Percentiles rank a stretch among this genome's conserved stretches.
These are phyloP conservation scores for Phallus indusiatus DNA, from an alignment of 768 basidiomycete genomes.

Conservation along the genomic window DNA sequence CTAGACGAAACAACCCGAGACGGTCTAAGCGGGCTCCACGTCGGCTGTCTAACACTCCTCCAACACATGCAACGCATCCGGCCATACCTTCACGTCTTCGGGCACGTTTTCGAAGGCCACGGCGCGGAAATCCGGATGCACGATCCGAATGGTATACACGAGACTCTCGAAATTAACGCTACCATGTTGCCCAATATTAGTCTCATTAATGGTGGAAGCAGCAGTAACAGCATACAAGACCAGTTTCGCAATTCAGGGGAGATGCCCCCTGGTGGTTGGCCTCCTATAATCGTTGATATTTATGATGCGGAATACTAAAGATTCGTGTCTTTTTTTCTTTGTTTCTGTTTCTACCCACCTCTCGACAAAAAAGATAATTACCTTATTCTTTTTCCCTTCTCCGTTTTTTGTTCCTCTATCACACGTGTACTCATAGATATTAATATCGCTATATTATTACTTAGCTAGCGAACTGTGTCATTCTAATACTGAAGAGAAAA, in stretches of 20 bases:
- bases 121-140: neutral
- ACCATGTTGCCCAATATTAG: neutral
- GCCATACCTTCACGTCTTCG: slow-evolving; percentile 7
- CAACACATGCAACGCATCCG: slow-evolving; percentile 1
- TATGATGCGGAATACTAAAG: neutral
- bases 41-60: slow-evolving; percentile 5
- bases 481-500: neutral
- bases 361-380: no score
- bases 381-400: no score
- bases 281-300: neutral
- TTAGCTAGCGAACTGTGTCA: neutral
- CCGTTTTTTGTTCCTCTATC: neutral
- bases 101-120: slow-evolving; percentile 9
- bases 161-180: neutral
- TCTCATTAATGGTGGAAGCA: neutral
- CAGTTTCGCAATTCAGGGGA: neutral
- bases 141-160: neutral
- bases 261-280: neutral
- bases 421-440: neutral
- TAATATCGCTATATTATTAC: neutral
- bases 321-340: neutral
- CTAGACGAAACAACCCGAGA: slow-evolving; percentile 1
- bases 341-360: no score
- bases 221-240: neutral
- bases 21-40: neutral